Conservation (phyloP, 345 rosid species). For the Rhodamnia argentea region DNA sequence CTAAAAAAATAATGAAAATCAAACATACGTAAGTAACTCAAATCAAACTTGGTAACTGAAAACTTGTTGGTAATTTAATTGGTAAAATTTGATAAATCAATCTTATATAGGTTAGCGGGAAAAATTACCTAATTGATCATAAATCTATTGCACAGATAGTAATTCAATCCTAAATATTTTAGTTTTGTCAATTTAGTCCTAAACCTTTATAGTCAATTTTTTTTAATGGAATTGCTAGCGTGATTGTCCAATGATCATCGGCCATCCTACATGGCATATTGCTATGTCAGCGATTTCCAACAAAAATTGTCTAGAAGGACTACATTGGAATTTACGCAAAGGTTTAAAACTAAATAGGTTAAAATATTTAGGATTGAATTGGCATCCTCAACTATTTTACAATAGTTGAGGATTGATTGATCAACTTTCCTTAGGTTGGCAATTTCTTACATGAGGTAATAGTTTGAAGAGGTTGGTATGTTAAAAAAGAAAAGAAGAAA, state of each 20-base stretch:
- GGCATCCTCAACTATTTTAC: neutral
- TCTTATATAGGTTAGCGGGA: neutral
- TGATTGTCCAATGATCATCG: accelerated
- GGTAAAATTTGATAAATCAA: neutral
- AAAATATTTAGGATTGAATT: neutral
- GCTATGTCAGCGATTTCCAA: neutral
- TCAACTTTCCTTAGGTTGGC: neutral
- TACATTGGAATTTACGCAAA: neutral
- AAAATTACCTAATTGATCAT: neutral
- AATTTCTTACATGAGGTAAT: neutral
- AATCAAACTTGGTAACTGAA: neutral
- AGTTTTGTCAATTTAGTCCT: neutral
- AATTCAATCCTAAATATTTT: neutral
- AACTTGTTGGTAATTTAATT: neutral
- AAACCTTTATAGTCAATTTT: neutral
- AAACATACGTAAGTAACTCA: neutral
- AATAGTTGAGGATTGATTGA: neutral
- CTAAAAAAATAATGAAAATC: neutral
- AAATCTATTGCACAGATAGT: neutral
- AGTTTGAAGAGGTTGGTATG: neutral
- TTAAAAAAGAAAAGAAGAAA: neutral
- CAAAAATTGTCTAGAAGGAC: accelerated
- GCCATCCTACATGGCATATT: accelerated
- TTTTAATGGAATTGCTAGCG: accelerated
- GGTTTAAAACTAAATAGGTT: neutral